Percentiles rank a stretch among this genome's conserved stretches.
Conservation (phyloP, 768 basidiomycete species). For the Mycena leptocephala region DNA sequence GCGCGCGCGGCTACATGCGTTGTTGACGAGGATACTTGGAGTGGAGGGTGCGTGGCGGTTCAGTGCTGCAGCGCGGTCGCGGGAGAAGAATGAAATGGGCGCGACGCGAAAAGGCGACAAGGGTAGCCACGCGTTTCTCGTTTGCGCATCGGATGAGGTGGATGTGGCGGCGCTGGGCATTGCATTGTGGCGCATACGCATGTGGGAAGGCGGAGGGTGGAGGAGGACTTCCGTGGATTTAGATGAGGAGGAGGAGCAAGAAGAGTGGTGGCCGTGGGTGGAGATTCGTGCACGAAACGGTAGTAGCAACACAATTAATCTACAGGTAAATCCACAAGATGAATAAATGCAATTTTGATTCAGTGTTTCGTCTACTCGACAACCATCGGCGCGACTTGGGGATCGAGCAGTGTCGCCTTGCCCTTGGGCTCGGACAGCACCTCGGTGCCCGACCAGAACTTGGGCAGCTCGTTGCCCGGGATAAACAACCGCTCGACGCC, state of each 20-base stretch:
- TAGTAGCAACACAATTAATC: not conserved
- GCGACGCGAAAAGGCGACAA: conserved; percentile 52
- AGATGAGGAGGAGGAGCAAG: conserved; percentile 21
- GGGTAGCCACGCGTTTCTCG: conserved; percentile 80
- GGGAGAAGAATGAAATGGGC: not conserved
- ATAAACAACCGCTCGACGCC: conserved; percentile 94
- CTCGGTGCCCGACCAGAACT: conserved; percentile 91
- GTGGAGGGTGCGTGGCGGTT: conserved; percentile 58
- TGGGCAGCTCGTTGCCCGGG: conserved; percentile 91
- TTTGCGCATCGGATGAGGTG: conserved; percentile 69
- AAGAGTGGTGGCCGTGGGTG: conserved; percentile 16
- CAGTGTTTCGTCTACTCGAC: conserved; percentile 54
- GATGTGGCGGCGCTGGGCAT: conserved; percentile 78
- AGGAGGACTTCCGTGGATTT: conserved; percentile 40
- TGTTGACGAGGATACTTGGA: conserved; percentile 64
- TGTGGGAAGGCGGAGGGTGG: conserved; percentile 81
- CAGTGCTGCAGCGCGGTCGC: conserved; percentile 40
- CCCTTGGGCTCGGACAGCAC: conserved; percentile 63
- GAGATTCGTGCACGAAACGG: not conserved
- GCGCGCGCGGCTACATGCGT: conserved; percentile 70
- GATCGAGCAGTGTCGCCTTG: conserved; percentile 48
- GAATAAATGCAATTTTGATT: conserved; percentile 27
- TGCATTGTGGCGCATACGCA: conserved; percentile 84
- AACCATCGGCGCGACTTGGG: conserved; percentile 63
- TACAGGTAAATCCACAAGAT: too few relatives aligned